Evolutionary conservation across 208 protist species (phyloP).

Genomic region (Leishmania aethiopica): DNA sequence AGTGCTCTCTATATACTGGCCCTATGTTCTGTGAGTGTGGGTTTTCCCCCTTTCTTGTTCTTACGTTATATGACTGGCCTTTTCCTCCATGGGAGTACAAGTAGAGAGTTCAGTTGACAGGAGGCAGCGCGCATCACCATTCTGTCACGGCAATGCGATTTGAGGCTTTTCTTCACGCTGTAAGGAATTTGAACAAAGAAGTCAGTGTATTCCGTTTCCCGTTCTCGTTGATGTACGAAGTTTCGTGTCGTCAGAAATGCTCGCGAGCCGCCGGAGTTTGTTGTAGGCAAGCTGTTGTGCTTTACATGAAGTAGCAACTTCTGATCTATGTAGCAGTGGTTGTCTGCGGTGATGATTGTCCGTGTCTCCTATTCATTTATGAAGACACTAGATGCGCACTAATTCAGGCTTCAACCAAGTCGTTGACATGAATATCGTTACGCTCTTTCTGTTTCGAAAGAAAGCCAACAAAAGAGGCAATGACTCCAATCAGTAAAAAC

Average conservation of each 20-base stretch:
- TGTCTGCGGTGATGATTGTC: neutral
- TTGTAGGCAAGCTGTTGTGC: neutral
- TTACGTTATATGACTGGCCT: neutral
- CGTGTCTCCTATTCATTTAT: neutral
- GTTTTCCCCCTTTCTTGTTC: neutral
- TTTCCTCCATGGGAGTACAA: neutral
- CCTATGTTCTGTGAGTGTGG: constrained; percentile 1
- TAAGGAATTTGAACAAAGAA: neutral
- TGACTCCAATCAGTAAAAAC: neutral
- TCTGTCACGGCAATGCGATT: constrained; percentile 1
- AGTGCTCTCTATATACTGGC: neutral
- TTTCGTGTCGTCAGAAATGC: neutral
- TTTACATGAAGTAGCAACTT: neutral
- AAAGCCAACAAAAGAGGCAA: no score
- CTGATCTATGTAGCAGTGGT: neutral
- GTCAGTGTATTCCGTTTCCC: neutral
- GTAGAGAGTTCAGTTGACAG: neutral
- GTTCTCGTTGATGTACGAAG: neutral
- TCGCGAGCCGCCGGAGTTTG: neutral
- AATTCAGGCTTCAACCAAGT: neutral
- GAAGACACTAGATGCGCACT: neutral
- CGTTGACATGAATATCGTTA: no score
- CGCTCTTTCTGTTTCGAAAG: neutral
- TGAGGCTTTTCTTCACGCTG: neutral
- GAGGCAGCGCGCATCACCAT: neutral